phyloP scores from a whole-genome alignment of 2,329 filamentous ascomycete genomes.

The Verticillium klebahnii region DNA sequence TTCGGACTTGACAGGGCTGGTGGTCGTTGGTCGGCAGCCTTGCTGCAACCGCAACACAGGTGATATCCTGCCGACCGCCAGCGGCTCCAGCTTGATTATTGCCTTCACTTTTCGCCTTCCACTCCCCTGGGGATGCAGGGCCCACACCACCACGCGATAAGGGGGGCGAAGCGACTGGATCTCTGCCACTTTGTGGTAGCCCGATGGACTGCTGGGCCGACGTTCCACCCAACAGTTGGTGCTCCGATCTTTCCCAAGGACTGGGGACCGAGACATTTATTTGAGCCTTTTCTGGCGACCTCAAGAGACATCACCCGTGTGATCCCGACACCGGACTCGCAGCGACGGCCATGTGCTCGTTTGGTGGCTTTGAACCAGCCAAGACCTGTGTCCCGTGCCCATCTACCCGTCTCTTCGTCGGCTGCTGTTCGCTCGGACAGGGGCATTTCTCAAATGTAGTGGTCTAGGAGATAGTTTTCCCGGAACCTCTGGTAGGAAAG shows the following conservation, averaged over 20 bases:
- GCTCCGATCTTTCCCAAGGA: neutral
- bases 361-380: neutral
- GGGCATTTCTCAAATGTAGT: neutral
- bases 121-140: neutral
- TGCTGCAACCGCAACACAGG: too few species aligned
- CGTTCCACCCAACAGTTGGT: neutral
- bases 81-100: neutral
- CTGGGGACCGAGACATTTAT: conserved; percentile 1
- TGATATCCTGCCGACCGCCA: neutral
- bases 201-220: neutral
- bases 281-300: conserved; percentile 1
- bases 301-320: neutral
- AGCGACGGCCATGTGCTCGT: neutral
- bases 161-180: neutral
- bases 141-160: neutral
- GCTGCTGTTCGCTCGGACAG: neutral
- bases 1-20: too few species aligned
- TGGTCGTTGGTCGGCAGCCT: too few species aligned
- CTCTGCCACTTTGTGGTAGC: neutral
- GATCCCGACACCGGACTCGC: neutral
- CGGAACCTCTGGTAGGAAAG: neutral
- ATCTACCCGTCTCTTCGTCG: neutral
- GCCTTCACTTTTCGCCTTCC: neutral
- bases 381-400: neutral
- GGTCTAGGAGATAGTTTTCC: neutral